Percentiles rank a stretch among this genome's conserved stretches.
These are phyloP conservation scores for Trapa bicornis DNA, from an alignment of 345 rosid genomes.

Conservation along the genomic window DNA sequence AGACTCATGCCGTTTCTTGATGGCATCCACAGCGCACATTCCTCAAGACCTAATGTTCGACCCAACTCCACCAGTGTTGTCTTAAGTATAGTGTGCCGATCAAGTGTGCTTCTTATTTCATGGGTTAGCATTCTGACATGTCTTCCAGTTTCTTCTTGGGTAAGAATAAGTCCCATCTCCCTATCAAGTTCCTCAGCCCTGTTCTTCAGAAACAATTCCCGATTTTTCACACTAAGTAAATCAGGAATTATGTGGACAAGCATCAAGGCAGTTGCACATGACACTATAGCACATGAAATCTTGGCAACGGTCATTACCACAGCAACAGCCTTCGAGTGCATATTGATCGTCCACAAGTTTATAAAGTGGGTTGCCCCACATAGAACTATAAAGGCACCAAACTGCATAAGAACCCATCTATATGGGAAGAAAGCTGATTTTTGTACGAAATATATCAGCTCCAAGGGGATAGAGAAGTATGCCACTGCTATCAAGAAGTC, in stretches of 20 bases:
- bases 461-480: conserved; percentile 85
- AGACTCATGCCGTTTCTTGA: conserved; percentile 44
- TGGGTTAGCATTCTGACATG: conserved; percentile 95
- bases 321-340: conserved; percentile 78
- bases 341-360: conserved; percentile 66
- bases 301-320: conserved; percentile 72
- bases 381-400: conserved; percentile 85
- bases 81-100: conserved; percentile 63
- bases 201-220: conserved; percentile 69
- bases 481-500: conserved; percentile 82
- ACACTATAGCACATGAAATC: conserved; percentile 74
- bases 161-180: conserved; percentile 84
- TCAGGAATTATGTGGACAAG: conserved; percentile 90
- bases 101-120: conserved; percentile 87
- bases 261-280: conserved; percentile 80
- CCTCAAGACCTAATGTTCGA: conserved; percentile 66
- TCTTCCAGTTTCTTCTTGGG: conserved; percentile 86
- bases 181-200: conserved; percentile 78
- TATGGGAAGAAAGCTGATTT: conserved; percentile 86
- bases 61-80: conserved; percentile 94
- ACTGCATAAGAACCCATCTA: conserved; percentile 95
- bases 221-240: conserved; percentile 64
- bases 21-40: conserved; percentile 97
- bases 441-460: conserved; percentile 80
- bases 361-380: conserved; percentile 96